These are phyloP conservation scores for Neonectria magnoliae DNA, from an alignment of 2,329 filamentous ascomycete species.

Conservation along the genomic window DNA sequence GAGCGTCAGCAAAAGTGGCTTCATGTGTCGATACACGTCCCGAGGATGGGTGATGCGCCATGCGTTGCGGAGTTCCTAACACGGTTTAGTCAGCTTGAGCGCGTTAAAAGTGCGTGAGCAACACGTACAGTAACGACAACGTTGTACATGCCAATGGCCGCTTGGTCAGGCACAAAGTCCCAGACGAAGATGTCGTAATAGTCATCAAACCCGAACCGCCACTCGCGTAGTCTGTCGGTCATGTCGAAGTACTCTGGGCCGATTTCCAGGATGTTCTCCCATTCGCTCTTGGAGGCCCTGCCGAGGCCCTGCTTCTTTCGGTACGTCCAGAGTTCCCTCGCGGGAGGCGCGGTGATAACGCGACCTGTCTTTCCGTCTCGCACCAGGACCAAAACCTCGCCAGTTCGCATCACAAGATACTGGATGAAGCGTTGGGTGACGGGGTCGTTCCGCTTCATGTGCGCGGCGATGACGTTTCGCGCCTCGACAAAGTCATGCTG, in stretches of 20 bases:
- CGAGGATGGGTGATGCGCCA: slow-evolving; percentile 37
- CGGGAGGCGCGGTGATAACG: slow-evolving; percentile 41
- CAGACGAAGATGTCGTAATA: slow-evolving; percentile 45
- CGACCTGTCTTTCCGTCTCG: slow-evolving; percentile 44
- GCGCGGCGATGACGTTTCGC: slow-evolving; percentile 42
- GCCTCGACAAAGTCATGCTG: slow-evolving; percentile 41
- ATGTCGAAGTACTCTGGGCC: slow-evolving; percentile 40
- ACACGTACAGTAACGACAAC: slow-evolving; percentile 26
- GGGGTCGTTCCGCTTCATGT: slow-evolving; percentile 44
- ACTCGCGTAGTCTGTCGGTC: slow-evolving; percentile 38
- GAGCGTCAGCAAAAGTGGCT: slow-evolving; percentile 33
- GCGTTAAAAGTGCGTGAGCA: too few relatives aligned
- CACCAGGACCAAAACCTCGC: slow-evolving; percentile 42
- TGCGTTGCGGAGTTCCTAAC: slow-evolving; percentile 41
- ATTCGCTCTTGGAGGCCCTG: slow-evolving; percentile 42
- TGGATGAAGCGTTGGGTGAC: slow-evolving; percentile 43
- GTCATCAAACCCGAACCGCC: slow-evolving; percentile 42
- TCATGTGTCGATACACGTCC: slow-evolving; percentile 39
- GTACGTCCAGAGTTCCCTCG: slow-evolving; percentile 42
- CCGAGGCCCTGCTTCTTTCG: slow-evolving; percentile 39
- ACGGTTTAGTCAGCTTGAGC: neutral
- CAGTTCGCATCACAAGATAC: slow-evolving; percentile 40
- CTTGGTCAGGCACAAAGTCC: slow-evolving; percentile 39
- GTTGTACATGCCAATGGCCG: slow-evolving; percentile 32
- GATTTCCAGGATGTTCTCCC: slow-evolving; percentile 35